Base-by-base conservation (phyloP, 2,329 filamentous ascomycete species). In the Aspergillus floridensis region DNA sequence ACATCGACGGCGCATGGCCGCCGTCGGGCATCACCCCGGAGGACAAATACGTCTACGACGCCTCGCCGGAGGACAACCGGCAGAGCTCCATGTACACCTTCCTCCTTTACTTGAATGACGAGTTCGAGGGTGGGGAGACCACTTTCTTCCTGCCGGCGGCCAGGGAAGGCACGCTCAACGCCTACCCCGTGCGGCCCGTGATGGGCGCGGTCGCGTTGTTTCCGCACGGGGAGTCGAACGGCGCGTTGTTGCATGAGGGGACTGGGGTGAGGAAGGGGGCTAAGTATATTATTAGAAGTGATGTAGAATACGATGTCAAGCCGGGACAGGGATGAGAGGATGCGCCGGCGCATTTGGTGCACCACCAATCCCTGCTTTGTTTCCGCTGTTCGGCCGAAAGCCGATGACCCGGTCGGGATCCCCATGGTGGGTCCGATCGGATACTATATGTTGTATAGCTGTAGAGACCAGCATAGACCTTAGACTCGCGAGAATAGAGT, bases 1-100 rank as follows among this genome's bases (percentile, higher is more conserved):
- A 90, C 64, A 89, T 91, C 59, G 82, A 91, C 65, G 88, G 88
- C 7, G 88, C 88, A 0, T 91, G 88, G 88, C 88, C 88, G 12
- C 88, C 88, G 0, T 90, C 87, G 0, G 86, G 86, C 2, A 86
- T 90, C 49, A 73, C 81, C 1, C 74, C 83, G 0, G 78, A 81
- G 54, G 81, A 84, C 63, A 81, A 76, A 1, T 90, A 90, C 58
- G 79, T 88, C 3, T 91, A 90, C 71, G 88, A 91, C 64, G 76
- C 82, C 1, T 90, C 87, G 1, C 87, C 87, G 0, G 61, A 78
- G 1, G 78, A 76, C 0, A 82, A 81, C 31, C 85, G 82, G 65
- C 87, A 89, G 70, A 88, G 86, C 26, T 88, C 86, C 0, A 76
- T 90, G 2, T 90, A 88, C 64, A 90, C 87, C 0, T 89, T 90